Conservation (phyloP, 345 rosid species). For the Lepidium sativum region DNA sequence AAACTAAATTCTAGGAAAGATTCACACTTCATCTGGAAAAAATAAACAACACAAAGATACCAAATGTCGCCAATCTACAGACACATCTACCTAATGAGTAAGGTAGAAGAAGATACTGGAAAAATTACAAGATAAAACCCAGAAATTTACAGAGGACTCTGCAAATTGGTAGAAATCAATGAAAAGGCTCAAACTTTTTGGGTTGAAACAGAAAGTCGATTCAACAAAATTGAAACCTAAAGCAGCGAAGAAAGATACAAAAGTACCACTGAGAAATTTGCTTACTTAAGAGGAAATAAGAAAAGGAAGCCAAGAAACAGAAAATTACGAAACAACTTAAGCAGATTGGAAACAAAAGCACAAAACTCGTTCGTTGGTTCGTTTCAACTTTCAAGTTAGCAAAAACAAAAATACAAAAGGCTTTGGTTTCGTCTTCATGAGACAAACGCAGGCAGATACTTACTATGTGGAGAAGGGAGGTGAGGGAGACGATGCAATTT, state of each 20-base stretch:
- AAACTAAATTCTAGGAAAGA: background rate
- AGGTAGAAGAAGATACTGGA: background rate
- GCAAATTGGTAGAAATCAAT: background rate
- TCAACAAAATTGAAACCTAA: background rate
- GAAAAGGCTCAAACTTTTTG: background rate
- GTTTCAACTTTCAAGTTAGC: background rate
- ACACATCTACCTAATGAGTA: background rate
- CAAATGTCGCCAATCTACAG: background rate
- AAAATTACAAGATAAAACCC: background rate
- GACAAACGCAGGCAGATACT: background rate
- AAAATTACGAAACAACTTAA: constrained; percentile 1
- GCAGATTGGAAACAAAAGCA: constrained; percentile 11
- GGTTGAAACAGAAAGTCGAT: background rate
- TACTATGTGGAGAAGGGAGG: background rate
- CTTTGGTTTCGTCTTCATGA: constrained; percentile 1
- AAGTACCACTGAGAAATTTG: constrained; percentile 17
- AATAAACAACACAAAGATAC: constrained; percentile 10
- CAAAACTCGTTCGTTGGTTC: background rate
- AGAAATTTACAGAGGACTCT: constrained; percentile 1
- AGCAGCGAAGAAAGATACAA: constrained; percentile 2
- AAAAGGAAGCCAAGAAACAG: background rate
- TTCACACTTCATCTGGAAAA: background rate
- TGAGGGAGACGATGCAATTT: background rate
- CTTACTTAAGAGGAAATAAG: background rate
- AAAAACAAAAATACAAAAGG: background rate